phyloP scores from a whole-genome alignment of 331 rosid species.

The Quercus lobata region DNA sequence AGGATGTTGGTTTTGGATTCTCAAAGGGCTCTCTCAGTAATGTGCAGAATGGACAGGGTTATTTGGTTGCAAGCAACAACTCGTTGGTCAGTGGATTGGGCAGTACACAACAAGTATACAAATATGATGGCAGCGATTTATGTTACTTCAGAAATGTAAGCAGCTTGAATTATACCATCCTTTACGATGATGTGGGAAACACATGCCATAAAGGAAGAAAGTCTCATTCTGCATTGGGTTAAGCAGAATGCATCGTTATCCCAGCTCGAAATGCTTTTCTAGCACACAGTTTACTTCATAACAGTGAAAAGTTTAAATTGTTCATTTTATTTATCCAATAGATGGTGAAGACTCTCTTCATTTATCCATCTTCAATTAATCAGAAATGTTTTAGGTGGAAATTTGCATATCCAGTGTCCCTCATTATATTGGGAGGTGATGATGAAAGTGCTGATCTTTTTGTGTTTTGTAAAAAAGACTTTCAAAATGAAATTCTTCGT shows the following conservation, averaged over 20 bases:
- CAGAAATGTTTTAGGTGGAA: too few relatives aligned
- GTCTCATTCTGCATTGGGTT: slow-evolving; percentile 5
- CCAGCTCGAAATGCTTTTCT: slow-evolving; percentile 20
- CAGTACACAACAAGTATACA: slow-evolving; percentile 59
- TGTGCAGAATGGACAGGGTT: slow-evolving; percentile 64
- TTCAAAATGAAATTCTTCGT: too few relatives aligned
- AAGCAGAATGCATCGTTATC: neutral
- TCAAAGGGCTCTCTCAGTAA: slow-evolving; percentile 47
- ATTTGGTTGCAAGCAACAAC: slow-evolving; percentile 42
- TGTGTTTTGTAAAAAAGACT: too few relatives aligned
- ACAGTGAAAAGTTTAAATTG: neutral
- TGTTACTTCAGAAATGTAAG: slow-evolving; percentile 75
- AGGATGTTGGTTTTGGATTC: slow-evolving; percentile 18
- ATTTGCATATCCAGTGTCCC: too few relatives aligned
- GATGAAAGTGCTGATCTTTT: too few relatives aligned
- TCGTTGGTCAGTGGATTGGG: slow-evolving; percentile 62
- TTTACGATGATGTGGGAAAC: slow-evolving; percentile 41
- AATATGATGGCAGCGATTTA: slow-evolving; percentile 30
- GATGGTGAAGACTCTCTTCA: neutral
- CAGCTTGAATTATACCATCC: slow-evolving; percentile 70
- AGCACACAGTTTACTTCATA: neutral
- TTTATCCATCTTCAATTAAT: neutral
- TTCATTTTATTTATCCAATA: neutral
- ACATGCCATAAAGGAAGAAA: slow-evolving; percentile 34
- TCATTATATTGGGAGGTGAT: too few relatives aligned